A percentile compares a stretch with the other conserved stretches of the same genome.
Evolutionary conservation across 2,329 filamentous ascomycete species (phyloP).

Genomic region (Colletotrichum cereale): DNA sequence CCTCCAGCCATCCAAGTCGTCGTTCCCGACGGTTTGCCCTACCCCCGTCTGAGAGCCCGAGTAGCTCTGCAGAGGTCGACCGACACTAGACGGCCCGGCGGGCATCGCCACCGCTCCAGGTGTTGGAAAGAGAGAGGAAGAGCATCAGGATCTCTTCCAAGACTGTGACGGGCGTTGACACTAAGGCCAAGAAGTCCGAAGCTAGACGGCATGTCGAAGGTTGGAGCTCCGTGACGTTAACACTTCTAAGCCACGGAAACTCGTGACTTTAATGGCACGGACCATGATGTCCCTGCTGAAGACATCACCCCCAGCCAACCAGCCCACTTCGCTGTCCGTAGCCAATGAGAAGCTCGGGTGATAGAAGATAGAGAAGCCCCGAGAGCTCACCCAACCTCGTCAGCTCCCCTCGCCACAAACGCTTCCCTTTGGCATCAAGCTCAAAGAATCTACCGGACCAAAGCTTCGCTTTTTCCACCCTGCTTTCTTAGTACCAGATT

Average conservation of each 20-base stretch:
- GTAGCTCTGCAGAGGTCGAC: conserved; percentile 22
- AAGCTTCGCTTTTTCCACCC: neutral
- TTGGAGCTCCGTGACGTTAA: conserved; percentile 23
- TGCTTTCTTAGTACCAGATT: conserved; percentile 1
- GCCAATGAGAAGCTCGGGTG: conserved; percentile 41
- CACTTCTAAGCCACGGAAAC: neutral
- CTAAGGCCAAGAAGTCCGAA: neutral
- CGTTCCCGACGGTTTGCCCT: conserved; percentile 1
- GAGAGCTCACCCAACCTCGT: conserved; percentile 32
- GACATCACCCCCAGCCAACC: neutral
- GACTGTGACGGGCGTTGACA: conserved; percentile 30
- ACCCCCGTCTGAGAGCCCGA: conserved; percentile 14
- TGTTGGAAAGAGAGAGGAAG: neutral
- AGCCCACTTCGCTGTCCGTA: conserved; percentile 16
- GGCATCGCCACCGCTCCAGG: conserved; percentile 4
- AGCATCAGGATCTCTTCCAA: conserved; percentile 2
- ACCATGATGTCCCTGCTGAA: conserved; percentile 15
- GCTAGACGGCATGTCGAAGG: neutral
- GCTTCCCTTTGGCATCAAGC: conserved; percentile 21
- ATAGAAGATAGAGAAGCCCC: conserved; percentile 9
- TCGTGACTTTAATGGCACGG: conserved; percentile 23
- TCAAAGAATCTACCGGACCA: conserved; percentile 2
- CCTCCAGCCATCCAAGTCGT: conserved; percentile 10
- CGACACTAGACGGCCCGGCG: conserved; percentile 17
- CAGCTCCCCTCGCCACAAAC: conserved; percentile 42